Evolutionary conservation across 2,329 filamentous ascomycete species (phyloP), one percentile per base, ranked within the genome.

Genomic region (Cercospora zeina): DNA sequence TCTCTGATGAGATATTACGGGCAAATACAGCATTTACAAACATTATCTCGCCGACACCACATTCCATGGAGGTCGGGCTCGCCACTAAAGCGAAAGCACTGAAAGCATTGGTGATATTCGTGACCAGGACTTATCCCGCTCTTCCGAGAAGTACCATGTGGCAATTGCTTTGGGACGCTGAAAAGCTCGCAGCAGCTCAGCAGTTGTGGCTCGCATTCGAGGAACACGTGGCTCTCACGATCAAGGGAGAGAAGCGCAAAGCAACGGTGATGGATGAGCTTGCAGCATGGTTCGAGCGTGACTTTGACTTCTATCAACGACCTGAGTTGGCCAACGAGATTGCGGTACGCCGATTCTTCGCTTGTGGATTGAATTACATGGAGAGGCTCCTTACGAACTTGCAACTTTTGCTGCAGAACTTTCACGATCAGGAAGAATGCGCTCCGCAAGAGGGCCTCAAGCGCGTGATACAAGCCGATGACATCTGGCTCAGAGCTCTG

Each of bases 121-220:
- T 97, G 11, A 83, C 84, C 65, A 82, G 83, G 5, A 86, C 88
- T 33, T 87, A 87, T 63, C 78, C 79, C 33, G 79, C 85, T 2
- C 75, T 97, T 5, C 85, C 89, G 66, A 84, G 86, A 42, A 79
- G 78, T 24, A 87, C 87, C 1, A 87, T 87, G 68, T 97, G 93
- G 92, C 82, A 84, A 65, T 77, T 99, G 33, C 79, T 99, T n/a
- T 90, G 87, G 81, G 87, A 93, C 71, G 93, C 93, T 0, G 95
- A 99, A 75, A 96, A 93, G 76, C 84, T 97, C 78, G 86, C 89
- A 47, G 90, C 92, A 36, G 91, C 91, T 16, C 83, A 85, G 63
- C 82, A 86, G 50, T 82, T 97, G 37, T 97, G 93, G 92, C 87
- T 87, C 65, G 82, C 85, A 58, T 91, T 96, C 71, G 90, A 96